Base-by-base conservation (phyloP, 139 green algal genomes). In the Chlamydomonas asymmetrica region DNA sequence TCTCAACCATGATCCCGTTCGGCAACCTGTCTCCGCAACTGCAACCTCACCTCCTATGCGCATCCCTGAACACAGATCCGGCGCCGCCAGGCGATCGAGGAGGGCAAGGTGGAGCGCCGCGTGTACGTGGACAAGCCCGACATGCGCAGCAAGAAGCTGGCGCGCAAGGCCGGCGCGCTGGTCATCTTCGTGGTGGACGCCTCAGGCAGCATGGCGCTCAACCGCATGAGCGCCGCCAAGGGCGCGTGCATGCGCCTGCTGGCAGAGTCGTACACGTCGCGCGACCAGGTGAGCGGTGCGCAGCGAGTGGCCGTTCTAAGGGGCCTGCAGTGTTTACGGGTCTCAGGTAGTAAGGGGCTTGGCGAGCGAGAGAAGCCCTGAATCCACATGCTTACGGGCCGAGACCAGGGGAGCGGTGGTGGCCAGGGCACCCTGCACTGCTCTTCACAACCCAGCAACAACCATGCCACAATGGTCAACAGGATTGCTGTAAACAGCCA, bases 211-310 rank as follows among this genome's bases (percentile, higher is more conserved):
- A 99, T 99, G 96, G 96, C 96, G 13, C 90, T 99, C 61, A 99
- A 99, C 86, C 93, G 96, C 81, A 99, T 99, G 96, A 89, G 90
- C 69, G 90, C 92, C 5, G 97, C 96, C 48, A 99, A 99, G 91
- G 96, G 96, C 40, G 96, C 96, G 1, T 95, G 93, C 73, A 94
- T 99, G 90, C 83, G 90, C 38, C 89, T 99, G 75, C 89, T 99
- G 59, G 87, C 88, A 1, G 92, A 99, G 85, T 92, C 81, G 8
- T 99, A 99, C 88, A 97, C 93, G 8, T 91, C 59, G 65, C 84
- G 96, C 32, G 96, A 99, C 89, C 91, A 97, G 85, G 90, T 93
- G 62, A 1, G 73, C 23, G 22, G 41, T 16, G 71, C 22, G 50
- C 6, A 29, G 18, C 22, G 50, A 25, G 50, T 5, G 9, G 50